phyloP scores from a whole-genome alignment of 805 yeast genomes.

The Komagataella pastoris region DNA sequence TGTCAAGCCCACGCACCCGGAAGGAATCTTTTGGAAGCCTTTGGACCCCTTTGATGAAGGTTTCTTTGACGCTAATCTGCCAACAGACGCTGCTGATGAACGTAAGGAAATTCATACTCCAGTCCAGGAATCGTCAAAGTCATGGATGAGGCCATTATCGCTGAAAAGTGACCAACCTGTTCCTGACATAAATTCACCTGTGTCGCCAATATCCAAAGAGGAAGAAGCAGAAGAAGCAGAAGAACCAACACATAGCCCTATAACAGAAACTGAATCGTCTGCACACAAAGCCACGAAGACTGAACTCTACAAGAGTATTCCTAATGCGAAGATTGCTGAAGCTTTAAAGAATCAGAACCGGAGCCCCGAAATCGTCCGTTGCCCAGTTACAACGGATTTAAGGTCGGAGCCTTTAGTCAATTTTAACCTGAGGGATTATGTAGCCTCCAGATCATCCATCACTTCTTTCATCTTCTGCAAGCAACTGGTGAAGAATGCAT shows the following conservation, averaged over 20 bases:
- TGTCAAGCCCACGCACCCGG: constrained; percentile 16
- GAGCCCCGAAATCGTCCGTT: background rate
- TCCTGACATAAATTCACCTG: background rate
- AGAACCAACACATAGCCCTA: background rate
- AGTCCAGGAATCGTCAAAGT: constrained; percentile 1
- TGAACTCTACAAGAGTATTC: background rate
- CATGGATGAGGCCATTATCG: constrained; percentile 7
- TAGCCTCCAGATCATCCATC: background rate
- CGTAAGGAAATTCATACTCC: background rate
- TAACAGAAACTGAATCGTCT: background rate
- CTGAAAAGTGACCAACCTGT: constrained; percentile 2
- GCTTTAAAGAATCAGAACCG: background rate
- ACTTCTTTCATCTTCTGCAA: background rate
- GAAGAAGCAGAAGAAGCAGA: background rate
- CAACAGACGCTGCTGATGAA: background rate
- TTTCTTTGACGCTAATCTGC: background rate
- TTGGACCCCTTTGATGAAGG: constrained; percentile 8
- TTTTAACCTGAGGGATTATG: background rate
- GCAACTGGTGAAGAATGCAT: background rate
- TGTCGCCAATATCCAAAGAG: background rate
- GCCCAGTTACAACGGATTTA: background rate
- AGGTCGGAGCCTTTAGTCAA: background rate
- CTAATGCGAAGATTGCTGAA: background rate
- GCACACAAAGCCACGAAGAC: background rate
- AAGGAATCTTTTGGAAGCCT: constrained; percentile 15